Conservation (phyloP, 768 basidiomycete species). For the Tricholoma terreum region DNA sequence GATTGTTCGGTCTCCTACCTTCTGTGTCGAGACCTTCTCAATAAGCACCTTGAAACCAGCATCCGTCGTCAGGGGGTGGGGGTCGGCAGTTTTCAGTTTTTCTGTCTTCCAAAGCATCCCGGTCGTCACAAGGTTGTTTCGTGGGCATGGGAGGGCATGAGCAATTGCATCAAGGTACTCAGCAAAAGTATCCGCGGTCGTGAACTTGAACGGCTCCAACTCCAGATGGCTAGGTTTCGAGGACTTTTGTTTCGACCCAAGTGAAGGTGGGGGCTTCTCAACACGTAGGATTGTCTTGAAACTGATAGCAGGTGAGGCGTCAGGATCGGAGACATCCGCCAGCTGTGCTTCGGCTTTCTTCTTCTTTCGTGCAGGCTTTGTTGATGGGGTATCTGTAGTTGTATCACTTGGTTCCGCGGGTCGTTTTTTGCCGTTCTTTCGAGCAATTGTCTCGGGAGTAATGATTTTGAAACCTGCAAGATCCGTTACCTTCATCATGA, state of each 20-base stretch:
- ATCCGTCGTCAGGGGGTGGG: not conserved
- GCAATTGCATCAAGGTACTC: not conserved
- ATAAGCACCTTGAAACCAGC: not conserved
- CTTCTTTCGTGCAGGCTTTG: not conserved
- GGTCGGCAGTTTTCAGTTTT: not conserved
- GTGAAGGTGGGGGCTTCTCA: not conserved
- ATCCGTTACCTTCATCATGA: not conserved
- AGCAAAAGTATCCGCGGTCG: not conserved
- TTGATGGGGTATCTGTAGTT: not conserved
- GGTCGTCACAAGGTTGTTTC: not conserved
- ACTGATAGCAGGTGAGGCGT: not conserved
- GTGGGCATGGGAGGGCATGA: not conserved
- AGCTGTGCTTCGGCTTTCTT: not conserved
- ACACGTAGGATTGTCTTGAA: not conserved
- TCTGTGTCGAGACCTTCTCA: not conserved
- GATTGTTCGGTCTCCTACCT: not conserved
- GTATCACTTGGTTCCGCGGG: not conserved
- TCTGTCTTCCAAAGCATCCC: too few relatives aligned
- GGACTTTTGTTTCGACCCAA: too few relatives aligned
- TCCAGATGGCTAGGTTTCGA: not conserved
- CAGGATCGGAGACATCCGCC: not conserved
- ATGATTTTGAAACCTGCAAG: not conserved
- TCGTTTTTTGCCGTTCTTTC: not conserved
- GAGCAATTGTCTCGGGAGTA: too few relatives aligned
- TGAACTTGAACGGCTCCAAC: not conserved